Evolutionary conservation across 202 grass and related monocot genomes (phyloP), one percentile per base, ranked within the genome.

Genomic region (Setaria viridis): DNA sequence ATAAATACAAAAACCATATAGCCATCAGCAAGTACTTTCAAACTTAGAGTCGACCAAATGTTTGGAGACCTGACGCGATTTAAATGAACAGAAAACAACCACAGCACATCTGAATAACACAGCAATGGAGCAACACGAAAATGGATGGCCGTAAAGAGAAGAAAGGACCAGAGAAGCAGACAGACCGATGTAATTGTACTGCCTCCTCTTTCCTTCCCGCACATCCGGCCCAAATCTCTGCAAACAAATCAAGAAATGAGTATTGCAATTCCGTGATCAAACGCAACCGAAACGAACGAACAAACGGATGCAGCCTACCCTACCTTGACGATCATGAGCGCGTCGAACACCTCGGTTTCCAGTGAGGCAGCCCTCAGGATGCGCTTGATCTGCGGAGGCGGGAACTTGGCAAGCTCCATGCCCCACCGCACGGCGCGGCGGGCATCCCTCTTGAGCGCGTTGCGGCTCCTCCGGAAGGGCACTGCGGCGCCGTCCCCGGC

Each of bases 211-310:
- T 83, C 96, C 96, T 77, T 99, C 93, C 47, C 90, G 70, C 48
- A 99, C 96, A 67, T 99, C 96, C n/a, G 90, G 84, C 4, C 93
- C 96, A 67, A 96, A 91, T 86, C 71, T 94, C 96, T 99, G 80
- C 42, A 70, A 83, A 59, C 1, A 16, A 84, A 41, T 5, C 39
- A 41, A 51, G 42, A 65, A 81, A 33, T 6, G 78, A 76, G 55
- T 0, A 32, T 43, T 20, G 48, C 5, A 20, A 71, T 56, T 9
- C 13, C 11, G 4, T 9, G 45, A 76, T 76, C 17, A 14, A 73
- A 11, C 64, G 47, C 35, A 67, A 80, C 55, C 60, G 60, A 32
- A 21, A 56, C 49, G 51, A 54, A 17, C n/a, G 25, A 25, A 25
- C 1, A 4, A 19, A 77, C 3, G 4, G 45, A 42, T 19, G 48